Evolutionary conservation across 306 rosid species (phyloP).

Genomic region (Cyamopsis tetragonoloba): DNA sequence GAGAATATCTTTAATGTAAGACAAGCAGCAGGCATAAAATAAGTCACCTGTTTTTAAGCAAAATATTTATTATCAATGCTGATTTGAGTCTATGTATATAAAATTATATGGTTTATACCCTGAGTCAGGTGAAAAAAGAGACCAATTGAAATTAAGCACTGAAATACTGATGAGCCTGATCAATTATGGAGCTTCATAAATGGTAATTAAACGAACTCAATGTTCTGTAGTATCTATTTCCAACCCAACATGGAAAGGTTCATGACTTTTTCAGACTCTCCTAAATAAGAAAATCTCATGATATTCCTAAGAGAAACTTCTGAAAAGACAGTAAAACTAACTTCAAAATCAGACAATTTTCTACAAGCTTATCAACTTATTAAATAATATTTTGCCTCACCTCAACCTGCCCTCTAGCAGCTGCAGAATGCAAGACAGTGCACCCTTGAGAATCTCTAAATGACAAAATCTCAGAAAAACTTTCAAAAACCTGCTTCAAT

Average conservation of each 20-base stretch:
- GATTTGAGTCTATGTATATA: neutral
- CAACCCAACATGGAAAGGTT: neutral
- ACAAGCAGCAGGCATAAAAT: neutral
- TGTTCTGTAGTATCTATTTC: constrained; percentile 3
- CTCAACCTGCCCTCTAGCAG: constrained; percentile 86
- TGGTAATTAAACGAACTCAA: neutral
- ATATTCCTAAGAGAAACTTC: neutral
- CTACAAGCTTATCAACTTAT: neutral
- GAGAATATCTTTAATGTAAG: neutral
- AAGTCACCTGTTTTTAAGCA: neutral
- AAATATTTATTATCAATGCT: neutral
- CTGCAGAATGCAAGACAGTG: constrained; percentile 75
- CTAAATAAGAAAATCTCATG: neutral
- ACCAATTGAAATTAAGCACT: neutral
- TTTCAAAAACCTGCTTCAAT: constrained; percentile 49
- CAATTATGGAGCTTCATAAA: neutral
- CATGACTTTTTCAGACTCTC: neutral
- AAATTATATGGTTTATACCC: neutral
- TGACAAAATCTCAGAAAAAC: constrained; percentile 47
- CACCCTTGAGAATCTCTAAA: constrained; percentile 73
- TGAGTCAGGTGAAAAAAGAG: neutral
- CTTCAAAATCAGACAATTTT: neutral
- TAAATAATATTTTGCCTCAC: constrained; percentile 42
- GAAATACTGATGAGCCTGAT: neutral
- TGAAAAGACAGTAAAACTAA: neutral